Base-by-base conservation (phyloP, 805 yeast genomes). In the Pichia exigua region DNA sequence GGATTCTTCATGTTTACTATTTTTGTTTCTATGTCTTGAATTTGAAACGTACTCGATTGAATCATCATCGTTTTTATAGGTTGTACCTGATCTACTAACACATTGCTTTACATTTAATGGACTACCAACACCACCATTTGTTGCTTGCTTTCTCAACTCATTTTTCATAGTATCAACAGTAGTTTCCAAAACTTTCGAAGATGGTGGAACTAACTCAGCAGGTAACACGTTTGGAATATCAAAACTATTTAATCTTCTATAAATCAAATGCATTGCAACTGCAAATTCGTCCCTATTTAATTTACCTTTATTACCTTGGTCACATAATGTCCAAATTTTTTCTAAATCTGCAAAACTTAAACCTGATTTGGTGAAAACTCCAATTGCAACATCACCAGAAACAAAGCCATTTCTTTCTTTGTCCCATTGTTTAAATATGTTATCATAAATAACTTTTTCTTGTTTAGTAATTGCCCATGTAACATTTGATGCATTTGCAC, bases 181-280 rank as follows among this genome's bases (percentile, higher is more conserved):
- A 58, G 83, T 88, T 56, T 86, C 84, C 54, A 94, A 70, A 53
- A 85, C 75, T 60, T 82, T 81, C 40, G 85, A 78, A 9, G 95
- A 85, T 2, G 96, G 95, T 9, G 99, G 98, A 30, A 90, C 72
- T 57, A 92, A 77, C 63, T 90, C 95, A 2, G 95, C 89, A 3
- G 98, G 98, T 49, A 92, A 75, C 50, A 82, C 73, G 46, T 74
- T 64, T 24, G 99, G 99, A 47, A 94, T 70, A n/a, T 85, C 88
- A 57, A 79, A 81, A 2, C 97, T 97, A 63, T 90, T 91, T 64
- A 92, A 72, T 56, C 92, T 79, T 66, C 97, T 80, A 70, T 94
- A 92, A 44, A 92, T 92, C 53, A 92, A 74, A 74, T 95, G 97
- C 98, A 92, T 94, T 32, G 98, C 97, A 38, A 94, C 90, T 0